These are phyloP conservation scores for Saksenaea oblongispora DNA, from an alignment of 371 early-diverging fungal genomes.

Conservation along the genomic window DNA sequence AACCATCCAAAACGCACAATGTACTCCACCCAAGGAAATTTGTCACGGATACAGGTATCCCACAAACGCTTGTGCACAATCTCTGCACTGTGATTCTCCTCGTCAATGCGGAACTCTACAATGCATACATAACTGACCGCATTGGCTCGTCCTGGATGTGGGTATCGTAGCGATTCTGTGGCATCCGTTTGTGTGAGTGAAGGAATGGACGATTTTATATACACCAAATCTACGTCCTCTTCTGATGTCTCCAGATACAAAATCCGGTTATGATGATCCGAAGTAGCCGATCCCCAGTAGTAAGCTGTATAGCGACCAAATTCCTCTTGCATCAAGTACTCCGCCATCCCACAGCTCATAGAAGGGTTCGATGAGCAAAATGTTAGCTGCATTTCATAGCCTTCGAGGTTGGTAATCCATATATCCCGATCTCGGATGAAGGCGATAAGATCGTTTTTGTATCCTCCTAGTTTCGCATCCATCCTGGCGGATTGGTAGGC, in stretches of 20 bases:
- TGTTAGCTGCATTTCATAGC: constrained; percentile 66
- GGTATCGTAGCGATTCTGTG: constrained; percentile 48
- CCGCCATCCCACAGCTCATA: constrained; percentile 65
- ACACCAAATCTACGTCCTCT: constrained; percentile 60
- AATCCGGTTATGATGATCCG: constrained; percentile 41
- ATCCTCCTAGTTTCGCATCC: constrained; percentile 69
- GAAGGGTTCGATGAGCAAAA: constrained; percentile 42
- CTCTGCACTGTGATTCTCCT: not conserved
- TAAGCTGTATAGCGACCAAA: constrained; percentile 73
- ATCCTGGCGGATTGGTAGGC: constrained; percentile 13
- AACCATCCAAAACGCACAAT: constrained; percentile 79
- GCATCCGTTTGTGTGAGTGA: not conserved
- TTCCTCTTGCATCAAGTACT: constrained; percentile 69
- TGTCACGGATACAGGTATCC: constrained; percentile 34
- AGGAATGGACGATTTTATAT: constrained; percentile 34
- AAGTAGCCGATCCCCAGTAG: constrained; percentile 57
- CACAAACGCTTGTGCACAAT: constrained; percentile 55
- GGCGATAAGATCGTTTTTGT: constrained; percentile 48
- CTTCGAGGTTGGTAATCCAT: constrained; percentile 61
- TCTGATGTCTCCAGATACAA: constrained; percentile 70
- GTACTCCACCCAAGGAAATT: constrained; percentile 80
- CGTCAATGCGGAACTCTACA: constrained; percentile 50
- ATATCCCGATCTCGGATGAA: constrained; percentile 68
- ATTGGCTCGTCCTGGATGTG: constrained; percentile 66
- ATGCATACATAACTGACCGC: constrained; percentile 61